Evolutionary conservation across 2,329 filamentous ascomycete species (phyloP).

Genomic region (Emergomyces orientalis): DNA sequence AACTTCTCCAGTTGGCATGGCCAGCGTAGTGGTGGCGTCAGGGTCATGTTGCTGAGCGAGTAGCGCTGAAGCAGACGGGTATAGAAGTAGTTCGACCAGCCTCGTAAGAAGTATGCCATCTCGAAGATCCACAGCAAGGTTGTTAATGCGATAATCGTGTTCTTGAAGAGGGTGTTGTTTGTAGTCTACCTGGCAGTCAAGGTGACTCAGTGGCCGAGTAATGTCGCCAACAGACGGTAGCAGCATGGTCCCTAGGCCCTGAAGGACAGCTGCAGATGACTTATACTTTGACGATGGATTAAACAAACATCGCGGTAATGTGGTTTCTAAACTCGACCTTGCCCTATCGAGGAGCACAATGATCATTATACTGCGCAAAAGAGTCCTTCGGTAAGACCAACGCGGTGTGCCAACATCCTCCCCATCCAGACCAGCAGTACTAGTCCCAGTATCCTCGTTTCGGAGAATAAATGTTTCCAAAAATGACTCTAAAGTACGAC

Average conservation of each 20-base stretch:
- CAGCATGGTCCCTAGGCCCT: constrained; percentile 44
- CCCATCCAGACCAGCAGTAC: constrained; percentile 15
- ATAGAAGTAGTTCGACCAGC: constrained; percentile 50
- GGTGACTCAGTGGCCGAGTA: constrained; percentile 44
- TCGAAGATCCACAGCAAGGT: constrained; percentile 53
- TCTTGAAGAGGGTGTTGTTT: constrained; percentile 51
- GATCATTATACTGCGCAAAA: constrained; percentile 51
- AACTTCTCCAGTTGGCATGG: constrained; percentile 38
- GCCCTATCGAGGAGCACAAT: constrained; percentile 50
- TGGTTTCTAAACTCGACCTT: constrained; percentile 31
- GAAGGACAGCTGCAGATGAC: constrained; percentile 46
- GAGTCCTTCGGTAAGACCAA: constrained; percentile 47
- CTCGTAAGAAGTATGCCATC: constrained; percentile 53
- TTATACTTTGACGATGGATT: constrained; percentile 45
- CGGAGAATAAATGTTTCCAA: constrained; percentile 49
- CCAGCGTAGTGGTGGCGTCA: constrained; percentile 37
- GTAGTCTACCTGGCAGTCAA: constrained; percentile 48
- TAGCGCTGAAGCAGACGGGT: constrained; percentile 28
- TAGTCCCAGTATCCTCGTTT: constrained; percentile 44
- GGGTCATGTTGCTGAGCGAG: constrained; percentile 17
- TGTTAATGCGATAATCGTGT: constrained; percentile 48
- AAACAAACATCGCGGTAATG: constrained; percentile 41
- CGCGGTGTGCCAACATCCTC: constrained; percentile 36
- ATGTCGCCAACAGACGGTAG: constrained; percentile 52
- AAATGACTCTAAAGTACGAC: constrained; percentile 43